These are phyloP conservation scores for Bruguiera parviflora DNA, from an alignment of 345 rosid genomes.

Conservation along the genomic window DNA sequence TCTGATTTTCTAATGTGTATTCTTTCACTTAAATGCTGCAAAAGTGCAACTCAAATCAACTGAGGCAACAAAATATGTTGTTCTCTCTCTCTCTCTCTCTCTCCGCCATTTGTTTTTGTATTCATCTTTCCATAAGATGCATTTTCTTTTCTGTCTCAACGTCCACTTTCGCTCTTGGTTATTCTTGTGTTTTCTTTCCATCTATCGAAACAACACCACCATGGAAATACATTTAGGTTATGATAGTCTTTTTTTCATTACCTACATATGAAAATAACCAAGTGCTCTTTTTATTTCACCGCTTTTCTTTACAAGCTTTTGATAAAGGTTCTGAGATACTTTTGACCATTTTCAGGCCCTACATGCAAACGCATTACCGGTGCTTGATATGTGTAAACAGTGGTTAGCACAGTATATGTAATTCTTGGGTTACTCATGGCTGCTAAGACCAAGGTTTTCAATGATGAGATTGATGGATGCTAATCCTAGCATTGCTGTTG, in stretches of 20 bases:
- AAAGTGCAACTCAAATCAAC: no score
- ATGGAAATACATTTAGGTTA: no score
- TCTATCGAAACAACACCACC: no score
- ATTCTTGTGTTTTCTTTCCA: no score
- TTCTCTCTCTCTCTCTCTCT: no score
- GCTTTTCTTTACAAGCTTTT: neutral
- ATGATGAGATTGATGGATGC: neutral
- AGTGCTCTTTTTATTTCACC: neutral
- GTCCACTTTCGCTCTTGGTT: no score
- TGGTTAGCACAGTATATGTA: conserved; percentile 90
- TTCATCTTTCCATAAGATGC: no score
- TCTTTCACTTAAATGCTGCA: no score
- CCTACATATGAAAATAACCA: neutral
- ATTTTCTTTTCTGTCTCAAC: no score
- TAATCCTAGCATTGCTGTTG: neutral
- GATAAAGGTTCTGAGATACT: neutral
- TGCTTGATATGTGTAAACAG: conserved; percentile 94
- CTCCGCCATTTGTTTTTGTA: no score
- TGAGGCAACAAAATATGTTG: no score
- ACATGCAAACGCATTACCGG: conserved; percentile 89
- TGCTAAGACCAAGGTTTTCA: neutral
- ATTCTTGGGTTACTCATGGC: conserved; percentile 2
- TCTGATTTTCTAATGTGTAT: no score
- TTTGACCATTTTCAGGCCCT: conserved; percentile 51
- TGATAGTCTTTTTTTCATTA: neutral